These are phyloP conservation scores for Antitrichia curtipendula DNA, from an alignment of 225 moss, liverwort and hornwort genomes.

Conservation along the genomic window DNA sequence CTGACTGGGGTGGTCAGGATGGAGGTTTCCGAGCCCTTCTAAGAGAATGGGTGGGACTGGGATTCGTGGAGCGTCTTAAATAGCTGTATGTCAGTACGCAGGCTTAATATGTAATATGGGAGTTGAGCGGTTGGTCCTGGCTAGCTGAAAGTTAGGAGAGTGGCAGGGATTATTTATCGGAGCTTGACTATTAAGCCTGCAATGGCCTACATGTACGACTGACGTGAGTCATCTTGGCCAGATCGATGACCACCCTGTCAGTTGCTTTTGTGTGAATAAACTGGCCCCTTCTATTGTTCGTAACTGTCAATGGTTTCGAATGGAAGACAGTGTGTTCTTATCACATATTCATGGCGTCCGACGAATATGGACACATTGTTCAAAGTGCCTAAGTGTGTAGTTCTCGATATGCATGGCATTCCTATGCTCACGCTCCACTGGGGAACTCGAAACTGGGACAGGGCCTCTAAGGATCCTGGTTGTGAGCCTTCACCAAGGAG, in stretches of 20 bases:
- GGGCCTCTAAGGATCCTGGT: too few species aligned
- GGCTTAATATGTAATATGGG: background rate
- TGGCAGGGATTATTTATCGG: background rate
- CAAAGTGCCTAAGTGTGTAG: too few species aligned
- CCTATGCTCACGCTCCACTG: too few species aligned
- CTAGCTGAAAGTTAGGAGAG: background rate
- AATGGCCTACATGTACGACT: background rate
- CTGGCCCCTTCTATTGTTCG: background rate
- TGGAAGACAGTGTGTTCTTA: background rate
- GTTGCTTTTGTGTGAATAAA: background rate
- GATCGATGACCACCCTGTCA: background rate
- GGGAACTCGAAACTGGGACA: too few species aligned
- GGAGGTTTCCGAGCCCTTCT: background rate
- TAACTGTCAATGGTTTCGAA: background rate
- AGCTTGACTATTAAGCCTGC: background rate
- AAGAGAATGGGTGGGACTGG: background rate
- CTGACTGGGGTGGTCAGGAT: background rate
- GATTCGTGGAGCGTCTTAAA: background rate
- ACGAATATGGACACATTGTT: too few species aligned
- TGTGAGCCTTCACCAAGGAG: too few species aligned
- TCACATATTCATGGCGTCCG: too few species aligned
- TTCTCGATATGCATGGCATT: too few species aligned
- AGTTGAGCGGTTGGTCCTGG: background rate
- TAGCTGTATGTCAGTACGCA: background rate
- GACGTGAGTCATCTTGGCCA: background rate